Percentiles rank a stretch among this genome's conserved stretches.
phyloP scores from a whole-genome alignment of 805 yeast genomes.

The Candida vartiovaarae region DNA sequence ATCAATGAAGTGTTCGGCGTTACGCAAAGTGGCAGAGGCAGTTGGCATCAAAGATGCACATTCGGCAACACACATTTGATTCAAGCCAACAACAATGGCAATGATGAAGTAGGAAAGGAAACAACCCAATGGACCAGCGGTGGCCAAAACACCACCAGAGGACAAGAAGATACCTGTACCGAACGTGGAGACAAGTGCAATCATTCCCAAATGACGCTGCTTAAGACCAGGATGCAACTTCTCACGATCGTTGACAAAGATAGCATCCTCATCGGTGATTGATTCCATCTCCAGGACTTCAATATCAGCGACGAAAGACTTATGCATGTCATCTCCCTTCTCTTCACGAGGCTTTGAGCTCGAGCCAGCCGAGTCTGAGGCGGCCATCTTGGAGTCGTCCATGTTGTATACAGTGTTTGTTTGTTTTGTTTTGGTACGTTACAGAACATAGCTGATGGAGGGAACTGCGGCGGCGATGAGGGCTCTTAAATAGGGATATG shows the following conservation, averaged over 20 bases:
- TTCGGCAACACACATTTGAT: conserved; percentile 35
- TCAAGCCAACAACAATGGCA: conserved; percentile 32
- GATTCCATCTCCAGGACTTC: conserved; percentile 12
- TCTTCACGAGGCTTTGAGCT: conserved; percentile 1
- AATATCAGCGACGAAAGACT: conserved; percentile 8
- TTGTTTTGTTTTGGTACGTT: too few relatives aligned
- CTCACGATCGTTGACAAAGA: conserved; percentile 15
- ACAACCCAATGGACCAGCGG: conserved; percentile 31
- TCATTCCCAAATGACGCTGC: conserved; percentile 39
- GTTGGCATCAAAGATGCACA: conserved; percentile 32
- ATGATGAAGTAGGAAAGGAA: conserved; percentile 28
- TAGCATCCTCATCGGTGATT: conserved; percentile 5
- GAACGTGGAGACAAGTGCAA: conserved; percentile 39
- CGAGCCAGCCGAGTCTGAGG: not conserved
- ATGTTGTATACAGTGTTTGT: too few relatives aligned
- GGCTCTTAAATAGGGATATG: too few relatives aligned
- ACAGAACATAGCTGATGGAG: too few relatives aligned
- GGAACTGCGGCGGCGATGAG: too few relatives aligned
- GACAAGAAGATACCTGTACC: conserved; percentile 38
- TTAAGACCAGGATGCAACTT: conserved; percentile 12
- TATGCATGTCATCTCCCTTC: conserved; percentile 5
- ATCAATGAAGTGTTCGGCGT: conserved; percentile 33
- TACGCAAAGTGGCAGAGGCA: conserved; percentile 30
- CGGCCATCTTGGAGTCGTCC: not conserved
- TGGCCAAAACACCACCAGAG: conserved; percentile 32